These are phyloP conservation scores for Solanum arcanum DNA, from an alignment of 257 asterid genomes.

Conservation along the genomic window DNA sequence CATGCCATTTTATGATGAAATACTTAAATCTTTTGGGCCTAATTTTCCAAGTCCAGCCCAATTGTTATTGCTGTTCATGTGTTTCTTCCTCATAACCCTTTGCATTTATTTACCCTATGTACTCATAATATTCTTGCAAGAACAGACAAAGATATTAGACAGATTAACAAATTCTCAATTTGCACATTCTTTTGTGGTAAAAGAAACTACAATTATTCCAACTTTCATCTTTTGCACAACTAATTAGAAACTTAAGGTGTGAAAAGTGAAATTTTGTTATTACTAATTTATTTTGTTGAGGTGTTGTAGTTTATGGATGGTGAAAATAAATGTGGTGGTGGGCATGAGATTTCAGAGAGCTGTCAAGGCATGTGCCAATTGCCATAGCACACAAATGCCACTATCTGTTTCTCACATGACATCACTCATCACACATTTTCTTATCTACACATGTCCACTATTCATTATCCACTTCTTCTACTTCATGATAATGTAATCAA, in stretches of 20 bases:
- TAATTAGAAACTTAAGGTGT: too few relatives aligned
- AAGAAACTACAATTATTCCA: too few relatives aligned
- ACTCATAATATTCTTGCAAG: too few relatives aligned
- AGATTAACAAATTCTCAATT: too few relatives aligned
- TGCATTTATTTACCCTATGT: too few relatives aligned
- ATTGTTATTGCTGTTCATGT: background rate
- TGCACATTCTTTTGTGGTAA: too few relatives aligned
- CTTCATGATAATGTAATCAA: background rate
- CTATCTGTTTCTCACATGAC: background rate
- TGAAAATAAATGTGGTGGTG: background rate
- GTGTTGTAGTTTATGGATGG: background rate
- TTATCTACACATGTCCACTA: background rate
- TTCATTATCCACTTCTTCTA: background rate
- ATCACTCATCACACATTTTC: background rate
- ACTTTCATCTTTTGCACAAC: too few relatives aligned
- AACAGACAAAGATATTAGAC: too few relatives aligned
- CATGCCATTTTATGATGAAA: background rate
- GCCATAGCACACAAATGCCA: background rate
- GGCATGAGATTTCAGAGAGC: background rate
- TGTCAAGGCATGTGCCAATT: background rate
- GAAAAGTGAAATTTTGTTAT: too few relatives aligned
- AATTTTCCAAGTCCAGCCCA: background rate
- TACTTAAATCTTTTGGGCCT: background rate
- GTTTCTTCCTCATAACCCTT: background rate
- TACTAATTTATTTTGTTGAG: background rate